Percentiles rank a stretch among this genome's conserved stretches.
phyloP scores from a whole-genome alignment of 106 monocot species.

The Dendrobium officinale region DNA sequence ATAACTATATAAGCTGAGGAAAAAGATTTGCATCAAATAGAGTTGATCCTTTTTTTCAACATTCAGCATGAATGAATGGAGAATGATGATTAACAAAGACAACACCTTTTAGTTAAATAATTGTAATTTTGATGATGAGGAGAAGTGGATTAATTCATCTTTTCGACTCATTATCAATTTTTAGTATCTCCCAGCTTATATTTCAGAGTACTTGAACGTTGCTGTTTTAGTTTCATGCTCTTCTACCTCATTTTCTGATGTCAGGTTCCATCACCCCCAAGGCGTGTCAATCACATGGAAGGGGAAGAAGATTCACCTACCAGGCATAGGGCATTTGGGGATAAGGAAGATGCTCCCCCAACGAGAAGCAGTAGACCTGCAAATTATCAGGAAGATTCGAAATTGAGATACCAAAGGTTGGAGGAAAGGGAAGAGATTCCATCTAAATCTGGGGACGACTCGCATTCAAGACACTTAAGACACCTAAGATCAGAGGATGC shows the following conservation, averaged over 20 bases:
- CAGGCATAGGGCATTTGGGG: slow-evolving; percentile 15
- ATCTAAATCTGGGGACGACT: not conserved
- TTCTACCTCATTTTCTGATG: not conserved
- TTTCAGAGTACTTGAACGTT: too few species aligned
- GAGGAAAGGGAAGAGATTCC: not conserved
- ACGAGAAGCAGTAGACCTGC: slow-evolving; percentile 7
- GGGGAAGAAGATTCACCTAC: slow-evolving; percentile 28
- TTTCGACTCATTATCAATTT: too few species aligned
- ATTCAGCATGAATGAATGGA: too few species aligned
- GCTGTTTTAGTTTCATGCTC: too few species aligned
- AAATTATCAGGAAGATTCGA: not conserved
- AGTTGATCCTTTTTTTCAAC: too few species aligned
- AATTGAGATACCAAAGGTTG: not conserved
- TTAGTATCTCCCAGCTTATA: too few species aligned
- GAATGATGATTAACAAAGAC: too few species aligned
- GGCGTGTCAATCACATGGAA: slow-evolving; percentile 13
- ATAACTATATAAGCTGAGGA: too few species aligned
- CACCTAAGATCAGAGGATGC: slow-evolving; percentile 5
- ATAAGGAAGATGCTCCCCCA: slow-evolving; percentile 13
- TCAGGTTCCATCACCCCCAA: slow-evolving; percentile 70
- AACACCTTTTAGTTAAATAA: too few species aligned
- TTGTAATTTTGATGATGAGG: too few species aligned
- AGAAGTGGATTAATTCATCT: not conserved
- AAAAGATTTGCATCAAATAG: too few species aligned
- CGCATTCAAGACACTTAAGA: slow-evolving; percentile 9